Percentiles rank a stretch among this genome's conserved stretches.
These are phyloP conservation scores for Secale cereale DNA, from an alignment of 176 grass and related monocot genomes.

Conservation along the genomic window DNA sequence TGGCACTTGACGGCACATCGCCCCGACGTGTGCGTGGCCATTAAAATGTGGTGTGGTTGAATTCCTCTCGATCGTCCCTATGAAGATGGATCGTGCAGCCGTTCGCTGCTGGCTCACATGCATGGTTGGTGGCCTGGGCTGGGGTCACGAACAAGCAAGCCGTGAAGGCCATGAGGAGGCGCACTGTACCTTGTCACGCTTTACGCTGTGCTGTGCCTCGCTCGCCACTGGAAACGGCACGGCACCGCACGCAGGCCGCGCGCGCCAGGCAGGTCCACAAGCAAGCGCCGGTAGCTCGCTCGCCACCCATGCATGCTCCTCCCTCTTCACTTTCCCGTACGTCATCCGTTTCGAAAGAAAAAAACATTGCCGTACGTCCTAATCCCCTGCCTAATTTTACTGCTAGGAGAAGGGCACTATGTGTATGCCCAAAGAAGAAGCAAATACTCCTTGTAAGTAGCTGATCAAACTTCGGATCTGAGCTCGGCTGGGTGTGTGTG, in stretches of 20 bases:
- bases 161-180: not conserved
- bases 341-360: no score
- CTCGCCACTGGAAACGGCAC: not conserved
- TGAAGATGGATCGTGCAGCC: not conserved
- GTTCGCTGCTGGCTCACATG: slow-evolving; percentile 1
- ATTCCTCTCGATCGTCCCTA: not conserved
- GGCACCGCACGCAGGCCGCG: not conserved
- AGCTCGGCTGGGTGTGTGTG: not conserved
- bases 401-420: not conserved
- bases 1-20: not conserved
- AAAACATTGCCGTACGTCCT: not conserved
- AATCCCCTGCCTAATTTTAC: not conserved
- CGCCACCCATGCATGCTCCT: no score
- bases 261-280: not conserved
- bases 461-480: not conserved
- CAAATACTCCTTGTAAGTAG: not conserved
- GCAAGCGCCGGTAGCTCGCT: not conserved
- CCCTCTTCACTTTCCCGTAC: not conserved
- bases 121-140: slow-evolving; percentile 23
- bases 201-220: slow-evolving; percentile 1
- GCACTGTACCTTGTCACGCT: slow-evolving; percentile 2
- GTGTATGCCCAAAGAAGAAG: not conserved
- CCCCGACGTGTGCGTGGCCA: not conserved
- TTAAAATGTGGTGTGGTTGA: not conserved
- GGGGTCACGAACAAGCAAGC: slow-evolving; percentile 15